Conservation (phyloP, 2,329 filamentous ascomycete species). For the Paracorniculantispora psalliotae region DNA sequence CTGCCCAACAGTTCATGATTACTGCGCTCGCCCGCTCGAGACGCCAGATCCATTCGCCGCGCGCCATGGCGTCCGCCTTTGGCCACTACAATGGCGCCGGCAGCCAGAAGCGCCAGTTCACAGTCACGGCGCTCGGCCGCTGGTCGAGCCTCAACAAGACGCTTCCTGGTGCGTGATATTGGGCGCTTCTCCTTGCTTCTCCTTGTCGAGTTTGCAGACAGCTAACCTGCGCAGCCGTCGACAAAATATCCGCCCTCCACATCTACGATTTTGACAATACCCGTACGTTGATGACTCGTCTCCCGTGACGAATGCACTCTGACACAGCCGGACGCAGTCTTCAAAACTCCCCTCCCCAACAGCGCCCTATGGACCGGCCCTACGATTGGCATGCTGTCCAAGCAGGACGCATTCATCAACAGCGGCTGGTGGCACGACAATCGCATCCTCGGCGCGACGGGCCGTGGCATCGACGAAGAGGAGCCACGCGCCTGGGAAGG, state of each 20-base stretch:
- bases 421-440: slow-evolving; percentile 98
- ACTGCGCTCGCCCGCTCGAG: slow-evolving; percentile 18
- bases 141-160: slow-evolving; percentile 77
- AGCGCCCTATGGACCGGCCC: slow-evolving; percentile 76
- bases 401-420: slow-evolving; percentile 69
- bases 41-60: slow-evolving; percentile 20
- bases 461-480: slow-evolving; percentile 75
- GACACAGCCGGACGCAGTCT: slow-evolving; percentile 52
- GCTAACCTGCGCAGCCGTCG: slow-evolving; percentile 40
- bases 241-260: slow-evolving; percentile 74
- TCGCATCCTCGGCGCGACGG: slow-evolving; percentile 78
- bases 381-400: slow-evolving; percentile 72
- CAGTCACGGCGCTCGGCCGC: slow-evolving; percentile 69
- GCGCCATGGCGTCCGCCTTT: slow-evolving; percentile 37
- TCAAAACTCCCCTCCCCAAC: slow-evolving; percentile 86
- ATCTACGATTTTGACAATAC: slow-evolving; percentile 99
- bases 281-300: slow-evolving; percentile 44
- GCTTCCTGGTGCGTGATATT: slow-evolving; percentile 53
- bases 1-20: slow-evolving; percentile 21
- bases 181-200: neutral
- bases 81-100: slow-evolving; percentile 33
- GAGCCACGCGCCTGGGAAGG: slow-evolving; percentile 81
- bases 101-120: slow-evolving; percentile 34
- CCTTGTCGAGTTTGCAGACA: slow-evolving; percentile 17
- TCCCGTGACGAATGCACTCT: slow-evolving; percentile 1